Percentiles rank a stretch among this genome's conserved stretches.
Conservation (phyloP, 2,329 filamentous ascomycete genomes). For the Lachnellula subtilissima region DNA sequence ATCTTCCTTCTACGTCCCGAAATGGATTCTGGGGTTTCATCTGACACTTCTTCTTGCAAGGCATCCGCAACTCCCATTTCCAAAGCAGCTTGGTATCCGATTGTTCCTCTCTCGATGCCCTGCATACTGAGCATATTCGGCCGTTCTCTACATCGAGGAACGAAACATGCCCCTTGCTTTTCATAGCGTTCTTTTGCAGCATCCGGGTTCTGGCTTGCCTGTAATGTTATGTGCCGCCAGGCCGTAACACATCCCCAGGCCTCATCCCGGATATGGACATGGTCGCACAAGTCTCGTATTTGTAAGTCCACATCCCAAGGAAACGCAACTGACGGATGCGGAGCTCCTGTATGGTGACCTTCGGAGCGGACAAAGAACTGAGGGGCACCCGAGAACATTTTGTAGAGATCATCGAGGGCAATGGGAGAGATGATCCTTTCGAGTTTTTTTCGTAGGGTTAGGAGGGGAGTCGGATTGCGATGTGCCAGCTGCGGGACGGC, state of each 20-base stretch:
- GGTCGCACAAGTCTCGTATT: slow-evolving; percentile 61
- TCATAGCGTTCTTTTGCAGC: slow-evolving; percentile 13
- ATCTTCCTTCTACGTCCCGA: slow-evolving; percentile 24
- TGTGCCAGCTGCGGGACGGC: slow-evolving; percentile 38
- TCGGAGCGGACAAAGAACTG: slow-evolving; percentile 62
- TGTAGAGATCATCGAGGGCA: slow-evolving; percentile 56
- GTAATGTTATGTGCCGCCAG: slow-evolving; percentile 56
- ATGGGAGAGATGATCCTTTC: slow-evolving; percentile 57
- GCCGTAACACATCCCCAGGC: slow-evolving; percentile 60
- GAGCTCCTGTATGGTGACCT: slow-evolving; percentile 54
- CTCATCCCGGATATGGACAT: slow-evolving; percentile 57
- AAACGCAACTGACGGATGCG: slow-evolving; percentile 60
- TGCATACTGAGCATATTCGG: slow-evolving; percentile 71
- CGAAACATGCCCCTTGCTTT: slow-evolving; percentile 25
- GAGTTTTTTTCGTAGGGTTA: slow-evolving; percentile 30
- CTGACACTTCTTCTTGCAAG: slow-evolving; percentile 33
- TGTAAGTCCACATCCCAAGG: slow-evolving; percentile 60
- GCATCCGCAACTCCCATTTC: slow-evolving; percentile 62
- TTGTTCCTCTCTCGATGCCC: slow-evolving; percentile 64
- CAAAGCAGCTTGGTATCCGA: slow-evolving; percentile 64
- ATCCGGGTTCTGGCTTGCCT: slow-evolving; percentile 41
- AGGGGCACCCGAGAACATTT: slow-evolving; percentile 71
- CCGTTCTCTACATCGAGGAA: slow-evolving; percentile 30
- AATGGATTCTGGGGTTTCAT: slow-evolving; percentile 14
- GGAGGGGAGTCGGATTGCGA: slow-evolving; percentile 36